These are phyloP conservation scores for Coprinopsis cinerea DNA, from an alignment of 768 basidiomycete species.

Conservation along the genomic window DNA sequence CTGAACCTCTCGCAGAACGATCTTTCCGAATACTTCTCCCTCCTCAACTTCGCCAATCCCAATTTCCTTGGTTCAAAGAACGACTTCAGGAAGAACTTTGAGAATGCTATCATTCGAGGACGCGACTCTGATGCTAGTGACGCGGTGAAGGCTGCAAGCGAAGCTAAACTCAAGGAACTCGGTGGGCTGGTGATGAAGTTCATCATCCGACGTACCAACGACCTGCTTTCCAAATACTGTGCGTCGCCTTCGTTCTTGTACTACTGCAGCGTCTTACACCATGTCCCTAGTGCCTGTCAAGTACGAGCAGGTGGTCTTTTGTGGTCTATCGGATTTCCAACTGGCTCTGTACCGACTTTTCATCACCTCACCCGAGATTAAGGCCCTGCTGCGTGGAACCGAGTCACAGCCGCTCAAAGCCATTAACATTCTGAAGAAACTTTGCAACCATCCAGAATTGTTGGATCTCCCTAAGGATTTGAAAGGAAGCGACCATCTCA, in stretches of 20 bases:
- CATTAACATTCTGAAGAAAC: constrained; percentile 89
- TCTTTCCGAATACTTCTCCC: constrained; percentile 89
- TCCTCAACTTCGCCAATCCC: constrained; percentile 91
- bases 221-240: constrained; percentile 92
- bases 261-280: constrained; percentile 10
- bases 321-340: constrained; percentile 78
- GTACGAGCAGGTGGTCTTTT: constrained; percentile 97
- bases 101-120: constrained; percentile 85
- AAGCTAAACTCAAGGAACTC: constrained; percentile 88
- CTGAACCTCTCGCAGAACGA: constrained; percentile 58
- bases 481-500: constrained; percentile 70
- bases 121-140: constrained; percentile 85
- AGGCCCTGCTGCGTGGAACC: constrained; percentile 77
- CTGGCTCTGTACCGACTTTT: constrained; percentile 82
- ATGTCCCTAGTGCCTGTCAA: constrained; percentile 83
- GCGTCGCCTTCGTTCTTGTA: constrained; percentile 25
- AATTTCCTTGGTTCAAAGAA: constrained; percentile 83
- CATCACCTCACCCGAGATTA: constrained; percentile 89
- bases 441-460: constrained; percentile 93
- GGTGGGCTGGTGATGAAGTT: constrained; percentile 85
- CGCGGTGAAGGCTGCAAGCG: constrained; percentile 68
- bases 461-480: constrained; percentile 82
- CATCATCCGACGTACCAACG: constrained; percentile 92
- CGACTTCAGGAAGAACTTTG: constrained; percentile 94
- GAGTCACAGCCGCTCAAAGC: constrained; percentile 95